These are phyloP conservation scores for Trametes pubescens DNA, from an alignment of 1,284 basidiomycete genomes.

Conservation along the genomic window DNA sequence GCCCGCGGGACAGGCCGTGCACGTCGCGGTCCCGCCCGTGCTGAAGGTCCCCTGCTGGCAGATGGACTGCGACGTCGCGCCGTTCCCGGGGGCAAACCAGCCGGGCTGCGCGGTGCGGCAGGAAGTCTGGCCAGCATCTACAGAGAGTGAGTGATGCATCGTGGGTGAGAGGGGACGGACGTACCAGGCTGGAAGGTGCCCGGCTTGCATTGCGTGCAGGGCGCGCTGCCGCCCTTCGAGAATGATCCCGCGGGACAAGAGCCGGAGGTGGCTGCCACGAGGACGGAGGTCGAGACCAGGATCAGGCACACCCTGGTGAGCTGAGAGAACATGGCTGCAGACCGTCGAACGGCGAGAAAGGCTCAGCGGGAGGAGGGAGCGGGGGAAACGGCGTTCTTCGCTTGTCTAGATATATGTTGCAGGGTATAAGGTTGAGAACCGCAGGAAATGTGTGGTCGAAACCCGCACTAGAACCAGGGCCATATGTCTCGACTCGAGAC, in stretches of 20 bases:
- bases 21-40: constrained; percentile 23
- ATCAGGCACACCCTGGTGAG: background rate
- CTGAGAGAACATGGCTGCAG: background rate
- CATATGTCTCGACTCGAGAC: background rate
- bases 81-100: constrained; percentile 26
- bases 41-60: constrained; percentile 30
- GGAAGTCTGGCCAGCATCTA: constrained; percentile 24
- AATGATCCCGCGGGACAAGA: constrained; percentile 23
- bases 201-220: constrained; percentile 24
- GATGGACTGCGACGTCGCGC: constrained; percentile 23
- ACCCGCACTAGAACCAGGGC: background rate
- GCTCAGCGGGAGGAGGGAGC: background rate
- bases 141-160: too few species aligned
- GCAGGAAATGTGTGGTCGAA: background rate
- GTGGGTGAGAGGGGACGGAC: background rate
- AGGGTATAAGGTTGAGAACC: background rate
- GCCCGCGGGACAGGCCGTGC: constrained; percentile 28
- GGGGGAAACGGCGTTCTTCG: background rate
- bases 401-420: background rate
- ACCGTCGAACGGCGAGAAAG: background rate
- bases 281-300: background rate
- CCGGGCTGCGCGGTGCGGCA: constrained; percentile 27
- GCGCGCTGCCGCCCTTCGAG: constrained; percentile 20
- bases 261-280: background rate
- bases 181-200: constrained; percentile 27